phyloP scores from a whole-genome alignment of 441 rosid genomes.

The Erodium texanum region DNA sequence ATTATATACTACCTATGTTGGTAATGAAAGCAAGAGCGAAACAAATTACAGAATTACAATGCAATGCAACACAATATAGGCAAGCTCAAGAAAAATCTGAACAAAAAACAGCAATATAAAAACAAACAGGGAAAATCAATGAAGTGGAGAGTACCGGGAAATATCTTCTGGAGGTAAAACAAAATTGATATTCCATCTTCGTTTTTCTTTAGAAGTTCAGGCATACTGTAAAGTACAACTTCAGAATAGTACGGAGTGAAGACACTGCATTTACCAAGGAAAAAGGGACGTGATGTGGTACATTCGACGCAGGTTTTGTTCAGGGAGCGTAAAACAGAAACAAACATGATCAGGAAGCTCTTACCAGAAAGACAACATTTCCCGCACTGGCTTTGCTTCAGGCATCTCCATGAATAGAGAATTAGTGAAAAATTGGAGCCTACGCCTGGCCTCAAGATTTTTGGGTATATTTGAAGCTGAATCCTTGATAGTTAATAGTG shows the following conservation, averaged over 20 bases:
- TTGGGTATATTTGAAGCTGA: constrained; percentile 81
- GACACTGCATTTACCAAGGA: constrained; percentile 53
- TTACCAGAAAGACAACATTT: constrained; percentile 86
- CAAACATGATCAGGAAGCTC: neutral
- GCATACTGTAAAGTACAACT: constrained; percentile 85
- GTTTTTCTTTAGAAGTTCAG: constrained; percentile 78
- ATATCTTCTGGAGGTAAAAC: constrained; percentile 98
- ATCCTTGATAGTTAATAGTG: constrained; percentile 85
- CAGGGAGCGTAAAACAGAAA: neutral
- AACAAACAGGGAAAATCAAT: neutral
- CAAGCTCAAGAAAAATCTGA: neutral
- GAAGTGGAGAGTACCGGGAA: constrained; percentile 57
- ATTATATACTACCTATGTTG: neutral
- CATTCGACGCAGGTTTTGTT: neutral
- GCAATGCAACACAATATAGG: neutral
- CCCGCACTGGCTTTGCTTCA: constrained; percentile 58
- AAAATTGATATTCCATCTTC: constrained; percentile 95
- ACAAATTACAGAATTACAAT: neutral
- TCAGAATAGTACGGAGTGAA: constrained; percentile 98
- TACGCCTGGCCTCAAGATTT: constrained; percentile 89
- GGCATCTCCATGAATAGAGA: constrained; percentile 96
- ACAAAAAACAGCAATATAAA: neutral
- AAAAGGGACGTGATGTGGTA: neutral
- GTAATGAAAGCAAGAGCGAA: neutral
- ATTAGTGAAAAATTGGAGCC: constrained; percentile 86